A percentile compares a stretch with the other conserved stretches of the same genome.
Evolutionary conservation across 1,284 basidiomycete genomes (phyloP).

Genomic region (Ceratobasidium sp.): DNA sequence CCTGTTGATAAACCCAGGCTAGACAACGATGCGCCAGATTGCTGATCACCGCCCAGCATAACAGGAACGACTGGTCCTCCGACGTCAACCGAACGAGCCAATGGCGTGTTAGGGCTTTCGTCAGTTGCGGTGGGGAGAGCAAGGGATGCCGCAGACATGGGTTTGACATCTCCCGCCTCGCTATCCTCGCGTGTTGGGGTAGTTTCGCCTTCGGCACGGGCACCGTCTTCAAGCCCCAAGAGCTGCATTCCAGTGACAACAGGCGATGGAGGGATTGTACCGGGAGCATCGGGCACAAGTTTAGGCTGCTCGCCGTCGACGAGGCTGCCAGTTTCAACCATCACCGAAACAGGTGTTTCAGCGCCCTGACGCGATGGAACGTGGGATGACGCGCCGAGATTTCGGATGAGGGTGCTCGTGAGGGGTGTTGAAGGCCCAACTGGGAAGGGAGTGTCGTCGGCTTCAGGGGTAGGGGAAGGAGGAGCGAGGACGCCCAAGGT

Average conservation of each 20-base stretch:
- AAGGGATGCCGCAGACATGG: not conserved
- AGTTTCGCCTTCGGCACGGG: constrained; percentile 19
- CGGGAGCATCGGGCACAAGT: constrained; percentile 28
- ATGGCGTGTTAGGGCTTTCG: constrained; percentile 21
- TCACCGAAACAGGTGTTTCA: constrained; percentile 38
- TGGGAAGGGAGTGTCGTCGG: constrained; percentile 19
- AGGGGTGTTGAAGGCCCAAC: constrained; percentile 24
- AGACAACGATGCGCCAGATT: not conserved
- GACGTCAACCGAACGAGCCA: constrained; percentile 19
- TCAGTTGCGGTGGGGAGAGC: not conserved
- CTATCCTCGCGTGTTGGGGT: constrained; percentile 17
- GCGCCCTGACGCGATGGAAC: constrained; percentile 12
- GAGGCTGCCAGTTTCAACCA: constrained; percentile 40
- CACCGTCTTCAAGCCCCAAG: constrained; percentile 12
- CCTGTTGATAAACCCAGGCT: constrained; percentile 11
- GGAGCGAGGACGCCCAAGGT: constrained; percentile 5
- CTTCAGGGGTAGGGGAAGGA: constrained; percentile 27
- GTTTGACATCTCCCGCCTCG: constrained; percentile 8
- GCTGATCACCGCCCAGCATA: not conserved
- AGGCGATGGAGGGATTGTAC: constrained; percentile 16
- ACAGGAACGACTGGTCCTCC: not conserved
- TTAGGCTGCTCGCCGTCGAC: constrained; percentile 34
- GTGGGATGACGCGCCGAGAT: constrained; percentile 10
- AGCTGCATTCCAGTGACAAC: constrained; percentile 27
- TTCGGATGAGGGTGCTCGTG: constrained; percentile 16